phyloP scores from a whole-genome alignment of 2,329 filamentous ascomycete genomes.

The Apiospora malaysiana region DNA sequence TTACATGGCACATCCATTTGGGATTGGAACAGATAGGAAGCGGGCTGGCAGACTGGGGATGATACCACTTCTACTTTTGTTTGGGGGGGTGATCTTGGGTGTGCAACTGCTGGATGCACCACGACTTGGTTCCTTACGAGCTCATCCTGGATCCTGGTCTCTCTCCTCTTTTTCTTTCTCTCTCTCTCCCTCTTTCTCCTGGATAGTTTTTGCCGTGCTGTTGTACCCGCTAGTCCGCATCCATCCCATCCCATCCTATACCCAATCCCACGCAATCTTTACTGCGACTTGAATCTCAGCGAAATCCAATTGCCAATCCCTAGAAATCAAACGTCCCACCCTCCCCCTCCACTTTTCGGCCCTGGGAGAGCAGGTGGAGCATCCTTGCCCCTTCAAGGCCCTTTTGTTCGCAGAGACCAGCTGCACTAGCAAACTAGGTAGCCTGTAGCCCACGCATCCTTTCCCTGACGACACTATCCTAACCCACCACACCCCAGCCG shows the following conservation, averaged over 20 bases:
- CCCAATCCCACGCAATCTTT: constrained; percentile 9
- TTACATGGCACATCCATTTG: neutral
- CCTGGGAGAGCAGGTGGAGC: constrained; percentile 2
- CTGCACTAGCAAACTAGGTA: no score
- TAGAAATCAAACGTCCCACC: constrained; percentile 14
- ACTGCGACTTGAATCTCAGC: neutral
- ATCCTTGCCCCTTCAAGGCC: constrained; percentile 1
- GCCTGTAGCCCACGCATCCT: neutral
- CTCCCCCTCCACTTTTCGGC: constrained; percentile 10
- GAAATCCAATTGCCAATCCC: constrained; percentile 15
- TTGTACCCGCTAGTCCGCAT: constrained; percentile 16
- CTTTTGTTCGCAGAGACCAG: constrained; percentile 11
- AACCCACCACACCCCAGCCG: constrained; percentile 13
- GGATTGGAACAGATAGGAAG: neutral
- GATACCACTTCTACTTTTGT: neutral
- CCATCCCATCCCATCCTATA: neutral
- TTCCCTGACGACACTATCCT: constrained; percentile 1
- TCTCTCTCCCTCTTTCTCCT: neutral
- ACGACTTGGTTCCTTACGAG: neutral
- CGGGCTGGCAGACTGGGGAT: neutral
- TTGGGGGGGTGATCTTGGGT: no score
- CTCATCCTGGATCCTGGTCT: neutral
- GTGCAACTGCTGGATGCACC: neutral
- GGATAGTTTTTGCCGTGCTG: constrained; percentile 7
- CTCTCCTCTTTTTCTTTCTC: neutral